phyloP scores from a whole-genome alignment of 139 green algal genomes.

The Closterium sp. region DNA sequence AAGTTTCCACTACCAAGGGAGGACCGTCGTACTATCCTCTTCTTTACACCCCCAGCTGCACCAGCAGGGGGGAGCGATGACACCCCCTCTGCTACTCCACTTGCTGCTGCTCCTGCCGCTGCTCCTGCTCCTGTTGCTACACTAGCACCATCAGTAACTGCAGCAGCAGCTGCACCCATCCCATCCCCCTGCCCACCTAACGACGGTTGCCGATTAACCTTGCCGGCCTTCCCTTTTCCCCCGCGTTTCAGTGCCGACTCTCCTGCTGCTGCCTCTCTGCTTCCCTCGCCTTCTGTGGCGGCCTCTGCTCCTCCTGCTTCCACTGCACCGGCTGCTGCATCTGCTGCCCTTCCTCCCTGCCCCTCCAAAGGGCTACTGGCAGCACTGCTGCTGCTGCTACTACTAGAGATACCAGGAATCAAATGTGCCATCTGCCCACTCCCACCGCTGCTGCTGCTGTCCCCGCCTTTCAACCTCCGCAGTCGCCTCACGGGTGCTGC shows the following conservation, averaged over 20 bases:
- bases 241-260: background rate
- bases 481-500: background rate
- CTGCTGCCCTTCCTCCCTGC: background rate
- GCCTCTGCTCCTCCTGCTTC: background rate
- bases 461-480: background rate
- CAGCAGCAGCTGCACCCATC: background rate
- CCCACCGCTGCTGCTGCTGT: background rate
- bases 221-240: background rate
- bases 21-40: background rate
- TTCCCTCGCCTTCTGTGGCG: background rate
- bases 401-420: background rate
- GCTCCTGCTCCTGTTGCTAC: too few species aligned
- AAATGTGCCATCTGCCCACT: background rate
- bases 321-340: background rate
- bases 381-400: background rate
- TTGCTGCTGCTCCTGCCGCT: background rate
- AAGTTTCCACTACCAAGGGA: background rate
- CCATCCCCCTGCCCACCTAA: background rate
- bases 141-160: background rate
- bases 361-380: background rate
- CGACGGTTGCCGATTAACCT: background rate
- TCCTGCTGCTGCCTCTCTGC: background rate
- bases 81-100: background rate
- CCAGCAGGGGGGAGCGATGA: too few species aligned
- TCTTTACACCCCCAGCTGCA: background rate